Evolutionary conservation across 179 eudicot species (phyloP).

Genomic region (Silene noctiflora): DNA sequence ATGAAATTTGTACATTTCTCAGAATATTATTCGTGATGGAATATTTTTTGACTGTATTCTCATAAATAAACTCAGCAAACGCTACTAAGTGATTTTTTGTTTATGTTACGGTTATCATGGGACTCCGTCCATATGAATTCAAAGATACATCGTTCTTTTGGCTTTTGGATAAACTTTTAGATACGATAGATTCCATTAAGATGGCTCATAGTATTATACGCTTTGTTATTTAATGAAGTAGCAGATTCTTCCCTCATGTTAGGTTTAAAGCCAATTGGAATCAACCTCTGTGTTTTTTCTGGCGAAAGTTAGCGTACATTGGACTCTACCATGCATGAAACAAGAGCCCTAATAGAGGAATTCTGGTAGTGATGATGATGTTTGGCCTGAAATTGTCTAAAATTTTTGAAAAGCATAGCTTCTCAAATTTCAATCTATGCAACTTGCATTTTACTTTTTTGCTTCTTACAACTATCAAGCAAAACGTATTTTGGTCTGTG

Average conservation of each 20-base stretch:
- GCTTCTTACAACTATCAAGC: not conserved
- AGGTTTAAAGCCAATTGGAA: conserved; percentile 2
- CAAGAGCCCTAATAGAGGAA: not conserved
- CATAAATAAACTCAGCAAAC: not conserved
- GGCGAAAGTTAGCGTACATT: not conserved
- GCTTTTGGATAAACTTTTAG: not conserved
- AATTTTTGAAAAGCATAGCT: not conserved
- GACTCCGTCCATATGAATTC: not conserved
- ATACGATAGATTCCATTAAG: not conserved
- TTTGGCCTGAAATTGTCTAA: not conserved
- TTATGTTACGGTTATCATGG: not conserved
- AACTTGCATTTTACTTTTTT: not conserved
- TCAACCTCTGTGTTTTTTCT: not conserved
- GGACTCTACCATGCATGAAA: not conserved
- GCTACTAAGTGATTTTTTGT: not conserved
- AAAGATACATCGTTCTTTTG: not conserved
- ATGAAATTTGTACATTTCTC: not conserved
- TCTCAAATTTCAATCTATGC: not conserved
- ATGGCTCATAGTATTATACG: not conserved
- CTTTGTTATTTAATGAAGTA: not conserved
- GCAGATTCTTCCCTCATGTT: not conserved
- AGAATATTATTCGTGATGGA: not conserved
- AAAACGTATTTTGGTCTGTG: not conserved
- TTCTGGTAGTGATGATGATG: not conserved
- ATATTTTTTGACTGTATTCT: not conserved